Conservation (phyloP, 805 yeast genomes). For the Brettanomyces bruxellensis region DNA sequence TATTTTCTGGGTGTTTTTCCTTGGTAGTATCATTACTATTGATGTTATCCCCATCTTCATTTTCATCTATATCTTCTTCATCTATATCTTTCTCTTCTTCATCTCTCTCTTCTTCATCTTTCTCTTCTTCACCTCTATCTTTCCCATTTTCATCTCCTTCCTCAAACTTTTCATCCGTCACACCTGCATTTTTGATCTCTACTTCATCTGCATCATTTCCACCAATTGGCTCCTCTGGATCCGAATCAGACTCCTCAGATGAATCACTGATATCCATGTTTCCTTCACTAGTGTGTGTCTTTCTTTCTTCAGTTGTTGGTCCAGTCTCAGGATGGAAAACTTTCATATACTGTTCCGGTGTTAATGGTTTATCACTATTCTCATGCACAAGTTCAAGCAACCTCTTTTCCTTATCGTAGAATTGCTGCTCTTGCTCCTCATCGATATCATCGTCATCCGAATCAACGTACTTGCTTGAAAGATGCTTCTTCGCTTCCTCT, state of each 20-base stretch:
- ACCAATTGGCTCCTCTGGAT: background rate
- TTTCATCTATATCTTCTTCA: background rate
- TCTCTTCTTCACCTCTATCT: background rate
- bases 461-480: conserved; percentile 46
- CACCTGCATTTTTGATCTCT: too few relatives aligned
- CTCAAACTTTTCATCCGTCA: background rate
- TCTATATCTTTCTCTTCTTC: background rate
- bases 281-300: background rate
- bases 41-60: background rate
- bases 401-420: conserved; percentile 47
- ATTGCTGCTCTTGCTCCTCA: conserved; percentile 40
- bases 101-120: too few relatives aligned
- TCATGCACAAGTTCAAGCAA: conserved; percentile 29
- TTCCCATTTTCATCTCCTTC: background rate
- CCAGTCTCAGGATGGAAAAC: conserved; percentile 4
- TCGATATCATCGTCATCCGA: conserved; percentile 62
- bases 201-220: too few relatives aligned
- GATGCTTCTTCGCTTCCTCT: conserved; percentile 12
- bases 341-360: conserved; percentile 19
- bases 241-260: background rate
- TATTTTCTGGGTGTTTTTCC: background rate
- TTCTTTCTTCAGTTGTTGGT: conserved; percentile 2
- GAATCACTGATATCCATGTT: background rate
- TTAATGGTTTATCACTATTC: conserved; percentile 18
- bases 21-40: background rate